Percentiles rank a stretch among this genome's conserved stretches.
These are phyloP conservation scores for Chrysoporthe austroafricana DNA, from an alignment of 2,329 filamentous ascomycete genomes.

Conservation along the genomic window DNA sequence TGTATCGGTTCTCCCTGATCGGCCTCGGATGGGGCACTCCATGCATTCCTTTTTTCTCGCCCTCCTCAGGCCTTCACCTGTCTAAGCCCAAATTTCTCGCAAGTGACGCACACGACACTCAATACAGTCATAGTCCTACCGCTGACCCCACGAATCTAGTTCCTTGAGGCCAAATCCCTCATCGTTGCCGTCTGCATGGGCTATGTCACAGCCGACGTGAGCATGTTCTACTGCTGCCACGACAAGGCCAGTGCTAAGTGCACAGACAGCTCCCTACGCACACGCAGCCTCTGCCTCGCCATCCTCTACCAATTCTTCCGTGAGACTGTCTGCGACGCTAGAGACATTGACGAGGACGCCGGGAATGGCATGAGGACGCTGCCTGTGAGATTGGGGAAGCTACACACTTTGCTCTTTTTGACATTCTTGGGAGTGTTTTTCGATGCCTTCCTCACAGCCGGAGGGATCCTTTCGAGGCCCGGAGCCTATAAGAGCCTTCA, in stretches of 20 bases:
- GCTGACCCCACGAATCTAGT: not conserved
- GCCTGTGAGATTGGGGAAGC: slow-evolving; percentile 19
- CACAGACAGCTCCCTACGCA: slow-evolving; percentile 12
- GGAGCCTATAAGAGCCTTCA: not conserved
- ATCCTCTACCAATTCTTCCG: slow-evolving; percentile 28
- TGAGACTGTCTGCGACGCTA: slow-evolving; percentile 24
- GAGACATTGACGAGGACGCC: slow-evolving; percentile 25
- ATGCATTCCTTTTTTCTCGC: slow-evolving; percentile 5
- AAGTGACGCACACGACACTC: not conserved
- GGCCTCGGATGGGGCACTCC: slow-evolving; percentile 9
- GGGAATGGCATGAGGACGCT: slow-evolving; percentile 23
- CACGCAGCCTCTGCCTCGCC: slow-evolving; percentile 24
- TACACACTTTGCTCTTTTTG: not conserved
- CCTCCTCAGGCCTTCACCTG: not conserved
- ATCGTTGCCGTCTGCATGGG: slow-evolving; percentile 13
- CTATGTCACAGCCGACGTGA: not conserved
- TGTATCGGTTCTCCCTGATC: slow-evolving; percentile 6
- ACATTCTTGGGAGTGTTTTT: not conserved
- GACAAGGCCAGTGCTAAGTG: slow-evolving; percentile 1
- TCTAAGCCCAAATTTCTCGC: slow-evolving; percentile 4
- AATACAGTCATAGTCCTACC: not conserved
- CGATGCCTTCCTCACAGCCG: not conserved
- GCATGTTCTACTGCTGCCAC: slow-evolving; percentile 8
- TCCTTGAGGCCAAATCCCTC: slow-evolving; percentile 4
- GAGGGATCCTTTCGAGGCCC: not conserved